Conservation (phyloP, 1,284 basidiomycete genomes). For the Tilletia indica region DNA sequence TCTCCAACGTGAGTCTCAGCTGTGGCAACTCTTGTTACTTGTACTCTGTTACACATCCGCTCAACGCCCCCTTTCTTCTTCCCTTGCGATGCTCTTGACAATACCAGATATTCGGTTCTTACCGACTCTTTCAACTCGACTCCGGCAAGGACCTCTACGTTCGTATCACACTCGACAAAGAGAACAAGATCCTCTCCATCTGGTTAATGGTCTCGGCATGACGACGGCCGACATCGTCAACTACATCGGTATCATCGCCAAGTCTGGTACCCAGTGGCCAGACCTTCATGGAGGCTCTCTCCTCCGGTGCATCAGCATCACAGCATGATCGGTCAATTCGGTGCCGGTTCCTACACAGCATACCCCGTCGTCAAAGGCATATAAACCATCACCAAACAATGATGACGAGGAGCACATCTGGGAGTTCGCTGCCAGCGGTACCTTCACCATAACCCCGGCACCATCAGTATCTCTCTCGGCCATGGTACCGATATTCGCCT, state of each 20-base stretch:
- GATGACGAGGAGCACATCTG: slow-evolving; percentile 99
- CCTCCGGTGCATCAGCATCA: slow-evolving; percentile 74
- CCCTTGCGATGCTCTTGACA: slow-evolving; percentile 53
- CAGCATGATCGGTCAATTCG: slow-evolving; percentile 73
- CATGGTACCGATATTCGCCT: slow-evolving; percentile 95
- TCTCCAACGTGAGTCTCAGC: slow-evolving; percentile 44
- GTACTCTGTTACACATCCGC: too few relatives aligned
- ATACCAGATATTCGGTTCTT: slow-evolving; percentile 54
- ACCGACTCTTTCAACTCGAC: slow-evolving; percentile 54
- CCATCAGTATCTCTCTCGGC: slow-evolving; percentile 80
- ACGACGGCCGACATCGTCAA: slow-evolving; percentile 67
- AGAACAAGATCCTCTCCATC: slow-evolving; percentile 82
- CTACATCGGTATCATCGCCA: slow-evolving; percentile 99
- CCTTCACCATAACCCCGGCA: slow-evolving; percentile 98
- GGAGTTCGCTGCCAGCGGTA: slow-evolving; percentile 98
- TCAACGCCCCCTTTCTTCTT: neutral
- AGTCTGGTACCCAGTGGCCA: slow-evolving; percentile 89
- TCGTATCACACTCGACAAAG: slow-evolving; percentile 70
- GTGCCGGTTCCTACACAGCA: slow-evolving; percentile 99
- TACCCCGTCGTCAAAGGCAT: slow-evolving; percentile 98
- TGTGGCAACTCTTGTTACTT: too few relatives aligned
- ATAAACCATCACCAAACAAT: slow-evolving; percentile 98
- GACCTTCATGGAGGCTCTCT: slow-evolving; percentile 90
- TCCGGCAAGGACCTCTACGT: slow-evolving; percentile 55
- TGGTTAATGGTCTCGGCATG: slow-evolving; percentile 91